These are phyloP conservation scores for Eucalyptus dawsonii DNA, from an alignment of 345 rosid genomes.

Conservation along the genomic window DNA sequence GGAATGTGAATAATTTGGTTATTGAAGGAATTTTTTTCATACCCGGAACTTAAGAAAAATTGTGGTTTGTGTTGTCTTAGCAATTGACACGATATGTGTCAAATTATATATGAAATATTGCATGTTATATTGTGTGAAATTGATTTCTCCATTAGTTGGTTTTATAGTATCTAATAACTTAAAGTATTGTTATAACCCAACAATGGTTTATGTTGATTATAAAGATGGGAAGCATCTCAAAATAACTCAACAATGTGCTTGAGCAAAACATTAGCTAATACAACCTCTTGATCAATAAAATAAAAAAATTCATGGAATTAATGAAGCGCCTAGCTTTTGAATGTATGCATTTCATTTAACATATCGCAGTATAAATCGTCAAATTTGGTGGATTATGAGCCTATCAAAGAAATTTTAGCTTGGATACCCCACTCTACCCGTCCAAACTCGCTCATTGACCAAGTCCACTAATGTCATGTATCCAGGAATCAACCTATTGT, in stretches of 20 bases:
- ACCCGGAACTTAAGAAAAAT: neutral
- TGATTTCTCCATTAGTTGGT: neutral
- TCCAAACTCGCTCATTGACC: neutral
- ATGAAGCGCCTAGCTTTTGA: neutral
- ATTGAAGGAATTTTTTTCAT: neutral
- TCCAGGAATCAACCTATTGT: neutral
- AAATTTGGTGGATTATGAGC: neutral
- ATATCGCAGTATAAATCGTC: neutral
- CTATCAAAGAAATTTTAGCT: neutral
- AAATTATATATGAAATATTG: neutral
- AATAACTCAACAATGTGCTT: neutral
- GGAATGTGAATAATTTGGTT: no score
- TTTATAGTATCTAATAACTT: neutral
- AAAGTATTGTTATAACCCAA: neutral
- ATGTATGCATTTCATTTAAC: neutral
- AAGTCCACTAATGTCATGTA: neutral
- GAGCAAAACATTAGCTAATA: neutral
- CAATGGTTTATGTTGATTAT: neutral
- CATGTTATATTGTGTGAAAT: no score
- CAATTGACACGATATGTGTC: neutral
- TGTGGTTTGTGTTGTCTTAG: no score
- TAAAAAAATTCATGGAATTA: neutral
- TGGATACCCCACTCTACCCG: neutral
- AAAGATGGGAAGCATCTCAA: neutral
- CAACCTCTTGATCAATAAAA: neutral